phyloP scores from a whole-genome alignment of 2,329 filamentous ascomycete species.

The Arachnomyces sp. region DNA sequence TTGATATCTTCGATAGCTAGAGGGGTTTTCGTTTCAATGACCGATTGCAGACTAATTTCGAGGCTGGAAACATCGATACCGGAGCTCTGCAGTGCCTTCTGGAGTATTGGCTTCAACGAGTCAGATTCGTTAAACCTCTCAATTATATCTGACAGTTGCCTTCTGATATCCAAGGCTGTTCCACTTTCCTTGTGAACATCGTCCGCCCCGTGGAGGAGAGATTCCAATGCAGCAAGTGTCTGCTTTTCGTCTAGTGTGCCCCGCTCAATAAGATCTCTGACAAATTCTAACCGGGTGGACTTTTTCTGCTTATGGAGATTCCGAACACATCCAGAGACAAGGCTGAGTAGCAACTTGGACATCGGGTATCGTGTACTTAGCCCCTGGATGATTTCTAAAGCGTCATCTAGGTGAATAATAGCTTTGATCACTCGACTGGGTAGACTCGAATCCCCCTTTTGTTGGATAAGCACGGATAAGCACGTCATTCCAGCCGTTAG shows the following conservation, averaged over 20 bases:
- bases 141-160: constrained; percentile 59
- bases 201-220: constrained; percentile 27
- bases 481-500: constrained; percentile 67
- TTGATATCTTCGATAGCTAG: constrained; percentile 43
- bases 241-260: constrained; percentile 25
- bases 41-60: constrained; percentile 66
- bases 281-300: constrained; percentile 38
- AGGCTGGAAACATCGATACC: constrained; percentile 66
- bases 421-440: constrained; percentile 61
- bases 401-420: constrained; percentile 28
- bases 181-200: constrained; percentile 41
- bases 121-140: constrained; percentile 58
- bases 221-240: constrained; percentile 23
- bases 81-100: constrained; percentile 58
- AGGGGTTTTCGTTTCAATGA: constrained; percentile 55
- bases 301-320: constrained; percentile 28
- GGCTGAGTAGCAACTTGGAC: constrained; percentile 28
- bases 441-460: constrained; percentile 62
- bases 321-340: constrained; percentile 28
- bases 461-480: constrained; percentile 72
- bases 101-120: constrained; percentile 56
- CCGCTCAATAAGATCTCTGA: constrained; percentile 30
- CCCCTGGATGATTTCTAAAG: constrained; percentile 26
- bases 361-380: constrained; percentile 26
- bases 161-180: constrained; percentile 44